These are phyloP conservation scores for Fusarium pininemorale DNA, from an alignment of 2,329 filamentous ascomycete species.

Conservation along the genomic window DNA sequence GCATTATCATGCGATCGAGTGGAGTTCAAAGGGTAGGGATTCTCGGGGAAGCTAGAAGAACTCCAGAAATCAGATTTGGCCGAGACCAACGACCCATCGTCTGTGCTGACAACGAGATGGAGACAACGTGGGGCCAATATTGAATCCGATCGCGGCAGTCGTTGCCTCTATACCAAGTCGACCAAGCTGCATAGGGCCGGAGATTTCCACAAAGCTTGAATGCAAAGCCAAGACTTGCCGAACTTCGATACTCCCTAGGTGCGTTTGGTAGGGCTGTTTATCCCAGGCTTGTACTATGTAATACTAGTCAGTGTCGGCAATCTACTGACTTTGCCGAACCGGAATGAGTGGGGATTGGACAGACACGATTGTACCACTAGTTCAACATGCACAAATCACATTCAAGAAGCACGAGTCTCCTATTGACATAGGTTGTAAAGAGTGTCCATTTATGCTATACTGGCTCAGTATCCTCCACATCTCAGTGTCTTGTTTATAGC, in stretches of 20 bases:
- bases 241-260: not conserved
- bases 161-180: not conserved
- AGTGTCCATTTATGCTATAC: not conserved
- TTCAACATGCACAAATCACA: not conserved
- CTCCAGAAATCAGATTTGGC: not conserved
- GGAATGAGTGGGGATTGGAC: fast-evolving
- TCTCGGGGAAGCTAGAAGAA: conserved; percentile 16
- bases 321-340: not conserved
- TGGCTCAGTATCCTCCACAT: fast-evolving
- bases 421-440: not conserved
- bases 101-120: not conserved
- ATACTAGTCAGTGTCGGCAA: not conserved
- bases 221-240: not conserved
- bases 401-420: fast-evolving
- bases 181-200: not conserved
- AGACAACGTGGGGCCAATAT: not conserved
- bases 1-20: not conserved
- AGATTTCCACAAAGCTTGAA: not conserved
- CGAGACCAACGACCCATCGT: not conserved
- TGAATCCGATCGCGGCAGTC: not conserved
- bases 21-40: not conserved
- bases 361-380: fast-evolving
- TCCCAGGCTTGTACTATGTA: not conserved
- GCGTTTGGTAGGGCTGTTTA: fast-evolving
- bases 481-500: fast-evolving